These are phyloP conservation scores for Globisporangium abappressorium DNA, from an alignment of 352 stramenopile species.

Conservation along the genomic window DNA sequence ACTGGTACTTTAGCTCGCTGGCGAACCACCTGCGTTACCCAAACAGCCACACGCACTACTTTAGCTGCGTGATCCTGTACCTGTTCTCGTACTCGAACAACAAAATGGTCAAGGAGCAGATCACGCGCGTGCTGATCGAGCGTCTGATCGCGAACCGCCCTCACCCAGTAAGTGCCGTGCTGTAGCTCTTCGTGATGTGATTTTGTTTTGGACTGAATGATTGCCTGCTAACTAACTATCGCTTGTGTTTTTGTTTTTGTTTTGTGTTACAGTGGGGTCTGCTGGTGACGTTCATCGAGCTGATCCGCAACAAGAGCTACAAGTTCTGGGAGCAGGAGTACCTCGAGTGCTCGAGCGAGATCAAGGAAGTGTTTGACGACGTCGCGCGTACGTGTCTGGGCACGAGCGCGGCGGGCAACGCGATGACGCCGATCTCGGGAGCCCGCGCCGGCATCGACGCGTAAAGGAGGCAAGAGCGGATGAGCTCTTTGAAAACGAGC, in stretches of 20 bases:
- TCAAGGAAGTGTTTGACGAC: slow-evolving; percentile 99
- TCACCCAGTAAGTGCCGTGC: slow-evolving; percentile 80
- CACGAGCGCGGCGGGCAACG: slow-evolving; percentile 29
- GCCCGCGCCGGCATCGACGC: background rate
- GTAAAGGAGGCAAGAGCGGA: background rate
- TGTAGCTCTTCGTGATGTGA: slow-evolving; percentile 4
- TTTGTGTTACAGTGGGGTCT: slow-evolving; percentile 85
- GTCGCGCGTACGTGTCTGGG: slow-evolving; percentile 94
- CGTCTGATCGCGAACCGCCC: slow-evolving; percentile 98
- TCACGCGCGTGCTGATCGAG: slow-evolving; percentile 98
- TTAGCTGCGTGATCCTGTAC: slow-evolving; percentile 98
- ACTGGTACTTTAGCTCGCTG: slow-evolving; percentile 98
- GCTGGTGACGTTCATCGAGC: slow-evolving; percentile 99
- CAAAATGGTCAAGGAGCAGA: slow-evolving; percentile 97
- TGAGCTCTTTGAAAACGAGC: background rate
- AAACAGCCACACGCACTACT: slow-evolving; percentile 99
- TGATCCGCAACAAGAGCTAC: slow-evolving; percentile 99
- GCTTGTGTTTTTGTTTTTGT: slow-evolving; percentile 14
- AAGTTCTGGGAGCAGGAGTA: slow-evolving; percentile 99
- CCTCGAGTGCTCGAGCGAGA: slow-evolving; percentile 97
- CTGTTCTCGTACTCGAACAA: slow-evolving; percentile 97
- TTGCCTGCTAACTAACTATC: background rate
- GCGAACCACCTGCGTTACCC: slow-evolving; percentile 99
- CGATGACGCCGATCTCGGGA: slow-evolving; percentile 20
- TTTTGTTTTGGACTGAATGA: slow-evolving; percentile 2